phyloP scores from a whole-genome alignment of 768 basidiomycete genomes.

The Lyophyllum atratum region DNA sequence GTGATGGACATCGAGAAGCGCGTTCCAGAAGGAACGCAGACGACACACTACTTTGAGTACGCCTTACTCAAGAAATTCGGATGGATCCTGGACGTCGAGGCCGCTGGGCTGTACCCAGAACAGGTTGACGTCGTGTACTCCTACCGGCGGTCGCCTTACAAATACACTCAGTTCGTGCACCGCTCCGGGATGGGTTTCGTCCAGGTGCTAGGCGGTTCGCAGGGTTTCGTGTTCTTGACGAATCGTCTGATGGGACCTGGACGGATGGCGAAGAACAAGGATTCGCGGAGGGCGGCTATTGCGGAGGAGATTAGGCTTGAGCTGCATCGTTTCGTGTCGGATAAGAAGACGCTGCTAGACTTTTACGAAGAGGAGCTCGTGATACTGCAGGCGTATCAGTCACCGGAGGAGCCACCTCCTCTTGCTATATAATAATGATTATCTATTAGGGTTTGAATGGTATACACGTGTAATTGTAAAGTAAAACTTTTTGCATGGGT shows the following conservation, averaged over 20 bases:
- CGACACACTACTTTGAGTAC: conserved; percentile 78
- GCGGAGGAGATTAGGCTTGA: conserved; percentile 64
- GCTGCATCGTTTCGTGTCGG: conserved; percentile 66
- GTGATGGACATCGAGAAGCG: conserved; percentile 67
- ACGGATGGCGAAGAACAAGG: conserved; percentile 62
- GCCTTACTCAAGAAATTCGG: conserved; percentile 74
- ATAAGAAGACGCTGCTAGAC: conserved; percentile 47
- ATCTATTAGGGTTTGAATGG: background rate
- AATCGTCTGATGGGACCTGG: conserved; percentile 82
- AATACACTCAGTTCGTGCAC: conserved; percentile 91
- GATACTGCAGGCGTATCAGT: conserved; percentile 32
- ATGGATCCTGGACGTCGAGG: conserved; percentile 86
- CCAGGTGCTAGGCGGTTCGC: conserved; percentile 76
- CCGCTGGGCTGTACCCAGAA: conserved; percentile 72
- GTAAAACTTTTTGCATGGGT: conserved; percentile 8
- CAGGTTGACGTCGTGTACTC: conserved; percentile 86
- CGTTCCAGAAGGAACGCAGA: conserved; percentile 66
- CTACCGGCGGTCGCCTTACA: conserved; percentile 78
- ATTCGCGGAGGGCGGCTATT: conserved; percentile 52
- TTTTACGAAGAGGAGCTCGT: conserved; percentile 80
- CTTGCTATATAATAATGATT: conserved; percentile 40
- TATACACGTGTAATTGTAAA: conserved; percentile 3
- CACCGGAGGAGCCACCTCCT: conserved; percentile 56
- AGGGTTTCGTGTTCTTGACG: conserved; percentile 88
- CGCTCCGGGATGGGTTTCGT: conserved; percentile 88